Evolutionary conservation across 345 rosid species (phyloP), one percentile per base, ranked within the genome.

Genomic region (Eucalyptus curtisii): DNA sequence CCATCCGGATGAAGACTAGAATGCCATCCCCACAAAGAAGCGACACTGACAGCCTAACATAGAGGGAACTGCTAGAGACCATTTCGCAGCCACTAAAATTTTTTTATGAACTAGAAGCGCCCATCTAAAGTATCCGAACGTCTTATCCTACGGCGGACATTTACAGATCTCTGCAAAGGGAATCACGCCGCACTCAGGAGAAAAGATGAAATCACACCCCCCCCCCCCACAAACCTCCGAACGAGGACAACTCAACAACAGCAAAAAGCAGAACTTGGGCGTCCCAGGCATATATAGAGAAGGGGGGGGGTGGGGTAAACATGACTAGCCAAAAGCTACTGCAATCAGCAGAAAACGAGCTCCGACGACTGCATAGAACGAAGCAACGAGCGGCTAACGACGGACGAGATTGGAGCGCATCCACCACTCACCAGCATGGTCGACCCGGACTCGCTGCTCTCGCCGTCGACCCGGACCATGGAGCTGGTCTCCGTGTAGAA

Each of bases 381-480:
- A 40, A 40, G 24, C 27, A 33, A 71, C 7, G 45, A 19, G 31
- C 13, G 7, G 14, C 45, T 5, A 19, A 71, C 81, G 81, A 71
- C 24, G 47, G 42, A 76, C 82, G 82, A 76, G 82, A 20, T 20
- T 19, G 45, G 8, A 40, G 84, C 84, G 24, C 84, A 76, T 76
- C 68, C 61, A 55, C 61, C 45, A 84, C 7, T 31, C 92, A 98
- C 99, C 96, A 95, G 95, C 92, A 95, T 94, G 86, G 96, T 81
- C 76, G 96, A 91, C 53, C 98, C 99, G 44, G 98, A 90, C 52
- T 96, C 95, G 52, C 86, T 91, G 27, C 93, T 89, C 88, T 95
- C 98, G 8, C 97, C 99, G 87, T 97, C 97, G 19, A 97, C 92
- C 71, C 98, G 97, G 90, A 96, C 91, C 91, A 95, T 94, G 88